Conservation (phyloP, 257 asterid genomes). For the Scutellaria galericulata region DNA sequence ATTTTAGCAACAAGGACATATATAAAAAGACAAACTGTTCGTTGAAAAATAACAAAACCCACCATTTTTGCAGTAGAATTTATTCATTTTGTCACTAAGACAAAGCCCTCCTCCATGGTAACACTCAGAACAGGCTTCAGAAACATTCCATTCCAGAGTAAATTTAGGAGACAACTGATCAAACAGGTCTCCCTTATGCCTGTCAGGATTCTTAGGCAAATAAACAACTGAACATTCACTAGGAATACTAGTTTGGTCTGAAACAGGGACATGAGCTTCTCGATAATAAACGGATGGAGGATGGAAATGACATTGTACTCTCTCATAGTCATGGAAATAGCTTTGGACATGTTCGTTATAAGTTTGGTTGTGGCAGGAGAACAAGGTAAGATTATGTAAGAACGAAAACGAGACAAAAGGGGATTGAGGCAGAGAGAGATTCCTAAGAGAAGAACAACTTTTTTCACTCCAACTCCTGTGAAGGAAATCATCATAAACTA, state of each 20-base stretch:
- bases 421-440: neutral
- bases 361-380: slow-evolving; percentile 23
- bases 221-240: slow-evolving; percentile 12
- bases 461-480: too few species aligned
- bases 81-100: neutral
- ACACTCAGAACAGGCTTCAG: slow-evolving; percentile 40
- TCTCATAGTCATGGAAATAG: neutral
- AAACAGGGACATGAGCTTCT: neutral
- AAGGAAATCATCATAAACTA: too few species aligned
- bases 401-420: slow-evolving; percentile 35
- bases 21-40: too few species aligned
- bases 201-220: slow-evolving; percentile 34
- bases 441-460: slow-evolving; percentile 12
- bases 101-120: slow-evolving; percentile 42
- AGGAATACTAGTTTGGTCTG: neutral
- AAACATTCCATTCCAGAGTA: slow-evolving; percentile 43
- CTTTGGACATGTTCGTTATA: too few species aligned
- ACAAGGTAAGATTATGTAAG: slow-evolving; percentile 38
- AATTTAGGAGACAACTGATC: slow-evolving; percentile 28
- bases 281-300: neutral
- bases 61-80: slow-evolving; percentile 28
- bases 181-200: slow-evolving; percentile 2
- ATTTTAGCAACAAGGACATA: too few species aligned
- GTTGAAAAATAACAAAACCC: too few species aligned
- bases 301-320: neutral